A percentile compares a stretch with the other conserved stretches of the same genome.
Conservation (phyloP, 148 eudicot genomes). For the Nepenthes mirabilis region DNA sequence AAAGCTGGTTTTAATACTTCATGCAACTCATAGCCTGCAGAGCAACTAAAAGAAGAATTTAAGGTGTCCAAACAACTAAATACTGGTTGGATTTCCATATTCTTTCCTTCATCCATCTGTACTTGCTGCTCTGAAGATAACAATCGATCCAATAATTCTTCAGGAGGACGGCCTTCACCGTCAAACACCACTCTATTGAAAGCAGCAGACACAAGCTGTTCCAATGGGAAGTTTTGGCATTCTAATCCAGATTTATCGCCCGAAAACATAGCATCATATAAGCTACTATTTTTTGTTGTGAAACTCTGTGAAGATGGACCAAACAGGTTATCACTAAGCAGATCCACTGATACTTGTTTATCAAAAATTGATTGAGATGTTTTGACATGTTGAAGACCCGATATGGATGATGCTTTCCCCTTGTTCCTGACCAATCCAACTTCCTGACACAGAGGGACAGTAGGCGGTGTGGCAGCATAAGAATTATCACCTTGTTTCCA, state of each 20-base stretch:
- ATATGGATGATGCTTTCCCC: slow-evolving; percentile 13
- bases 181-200: neutral
- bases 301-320: slow-evolving; percentile 13
- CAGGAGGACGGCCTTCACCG: slow-evolving; percentile 3
- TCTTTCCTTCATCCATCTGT: slow-evolving; percentile 8
- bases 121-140: slow-evolving; percentile 3
- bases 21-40: slow-evolving; percentile 72
- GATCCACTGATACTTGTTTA: slow-evolving; percentile 10
- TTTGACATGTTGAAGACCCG: slow-evolving; percentile 15
- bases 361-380: slow-evolving; percentile 18
- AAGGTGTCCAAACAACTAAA: slow-evolving; percentile 11
- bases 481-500: slow-evolving; percentile 20
- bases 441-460: slow-evolving; percentile 12
- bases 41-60: slow-evolving; percentile 21
- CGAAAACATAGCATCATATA: slow-evolving; percentile 14
- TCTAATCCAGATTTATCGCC: slow-evolving; percentile 10
- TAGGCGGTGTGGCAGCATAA: slow-evolving; percentile 13
- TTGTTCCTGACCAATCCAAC: slow-evolving; percentile 12
- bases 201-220: slow-evolving; percentile 6
- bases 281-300: slow-evolving; percentile 14
- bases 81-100: slow-evolving; percentile 9
- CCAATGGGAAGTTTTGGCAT: neutral
- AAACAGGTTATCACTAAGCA: neutral
- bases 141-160: slow-evolving; percentile 1
- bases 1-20: slow-evolving; percentile 71